phyloP scores from a whole-genome alignment of 1,284 basidiomycete species.

The Cryptococcus amylolentus region DNA sequence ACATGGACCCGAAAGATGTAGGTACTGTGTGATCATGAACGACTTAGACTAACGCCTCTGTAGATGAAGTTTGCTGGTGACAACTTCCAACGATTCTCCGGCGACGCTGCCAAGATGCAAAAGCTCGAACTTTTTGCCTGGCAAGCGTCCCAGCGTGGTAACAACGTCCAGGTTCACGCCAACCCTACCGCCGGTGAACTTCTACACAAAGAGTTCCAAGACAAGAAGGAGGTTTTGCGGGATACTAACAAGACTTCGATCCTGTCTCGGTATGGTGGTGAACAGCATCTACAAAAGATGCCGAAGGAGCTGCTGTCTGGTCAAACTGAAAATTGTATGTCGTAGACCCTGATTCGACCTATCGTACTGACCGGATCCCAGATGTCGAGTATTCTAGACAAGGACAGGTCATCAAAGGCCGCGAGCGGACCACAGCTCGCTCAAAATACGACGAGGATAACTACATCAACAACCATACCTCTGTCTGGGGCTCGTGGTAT shows the following conservation, averaged over 20 bases:
- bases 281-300: constrained; percentile 72
- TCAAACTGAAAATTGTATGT: constrained; percentile 80
- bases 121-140: constrained; percentile 93
- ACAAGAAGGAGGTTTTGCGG: constrained; percentile 89
- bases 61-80: constrained; percentile 91
- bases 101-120: constrained; percentile 87
- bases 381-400: constrained; percentile 92
- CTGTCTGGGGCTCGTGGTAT: constrained; percentile 96
- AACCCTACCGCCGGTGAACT: constrained; percentile 95
- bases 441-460: constrained; percentile 94
- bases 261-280: constrained; percentile 87
- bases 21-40: constrained; percentile 29
- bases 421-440: constrained; percentile 73
- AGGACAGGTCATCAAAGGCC: constrained; percentile 88
- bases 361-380: constrained; percentile 9
- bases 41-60: constrained; percentile 5
- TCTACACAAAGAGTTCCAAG: constrained; percentile 80
- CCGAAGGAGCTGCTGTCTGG: constrained; percentile 87
- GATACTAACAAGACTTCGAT: constrained; percentile 83
- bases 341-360: neutral
- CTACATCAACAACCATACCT: constrained; percentile 87
- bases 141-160: constrained; percentile 89
- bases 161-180: constrained; percentile 91
- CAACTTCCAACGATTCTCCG: constrained; percentile 86
- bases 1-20: constrained; percentile 78